Percentiles rank a stretch among this genome's conserved stretches.
Conservation (phyloP, 805 yeast genomes). For the Candida nonsorbophila region DNA sequence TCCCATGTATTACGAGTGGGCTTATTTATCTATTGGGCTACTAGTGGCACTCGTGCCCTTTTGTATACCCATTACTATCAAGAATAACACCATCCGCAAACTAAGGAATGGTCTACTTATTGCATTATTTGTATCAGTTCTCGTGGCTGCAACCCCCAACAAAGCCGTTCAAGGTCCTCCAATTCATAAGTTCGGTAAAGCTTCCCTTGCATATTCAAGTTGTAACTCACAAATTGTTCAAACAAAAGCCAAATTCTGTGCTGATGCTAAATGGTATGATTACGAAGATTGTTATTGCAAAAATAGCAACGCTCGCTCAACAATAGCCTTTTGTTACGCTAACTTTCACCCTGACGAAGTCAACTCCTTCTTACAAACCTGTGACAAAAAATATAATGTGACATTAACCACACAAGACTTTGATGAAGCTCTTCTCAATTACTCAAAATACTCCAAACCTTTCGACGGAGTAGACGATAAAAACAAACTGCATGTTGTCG, state of each 20-base stretch:
- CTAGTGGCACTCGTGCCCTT: conserved; percentile 12
- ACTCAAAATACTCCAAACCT: conserved; percentile 11
- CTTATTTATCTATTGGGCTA: conserved; percentile 11
- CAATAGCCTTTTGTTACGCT: conserved; percentile 30
- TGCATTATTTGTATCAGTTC: conserved; percentile 14
- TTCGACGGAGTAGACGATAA: conserved; percentile 6
- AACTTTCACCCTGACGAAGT: conserved; percentile 18
- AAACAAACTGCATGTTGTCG: conserved; percentile 6
- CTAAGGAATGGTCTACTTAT: conserved; percentile 15
- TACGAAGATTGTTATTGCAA: conserved; percentile 18
- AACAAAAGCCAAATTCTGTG: conserved; percentile 17
- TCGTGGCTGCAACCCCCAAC: conserved; percentile 28
- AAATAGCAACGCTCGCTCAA: conserved; percentile 28
- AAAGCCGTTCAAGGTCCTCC: conserved; percentile 29
- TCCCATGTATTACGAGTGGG: conserved; percentile 13
- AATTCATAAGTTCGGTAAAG: conserved; percentile 22
- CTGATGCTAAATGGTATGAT: conserved; percentile 3
- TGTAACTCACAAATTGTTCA: conserved; percentile 21
- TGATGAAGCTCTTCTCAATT: conserved; percentile 14
- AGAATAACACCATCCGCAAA: conserved; percentile 29
- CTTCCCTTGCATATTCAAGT: conserved; percentile 23
- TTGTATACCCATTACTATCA: conserved; percentile 41
- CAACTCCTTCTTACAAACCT: conserved; percentile 18
- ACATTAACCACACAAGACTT: conserved; percentile 17
- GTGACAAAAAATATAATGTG: conserved; percentile 15